Conservation (phyloP, 2,329 filamentous ascomycete genomes). For the Pyrenochaeta sp. region DNA sequence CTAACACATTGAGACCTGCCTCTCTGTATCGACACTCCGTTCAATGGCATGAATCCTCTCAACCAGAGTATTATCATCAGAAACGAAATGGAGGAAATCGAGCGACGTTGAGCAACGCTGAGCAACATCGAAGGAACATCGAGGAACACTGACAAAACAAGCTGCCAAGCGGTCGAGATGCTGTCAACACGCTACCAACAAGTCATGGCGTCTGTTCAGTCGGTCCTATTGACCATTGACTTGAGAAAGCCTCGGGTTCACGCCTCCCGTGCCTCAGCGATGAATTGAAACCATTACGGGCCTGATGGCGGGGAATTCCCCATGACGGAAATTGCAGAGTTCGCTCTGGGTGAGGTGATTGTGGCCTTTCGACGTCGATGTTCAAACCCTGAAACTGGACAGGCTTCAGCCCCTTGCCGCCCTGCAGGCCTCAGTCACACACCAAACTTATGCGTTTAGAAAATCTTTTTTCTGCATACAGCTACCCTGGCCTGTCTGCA, state of each 20-base stretch:
- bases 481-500: constrained; percentile 37
- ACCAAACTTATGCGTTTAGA: constrained; percentile 50
- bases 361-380: constrained; percentile 7
- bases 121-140: too few species aligned
- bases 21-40: not conserved
- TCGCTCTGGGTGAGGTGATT: constrained; percentile 6
- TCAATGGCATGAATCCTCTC: not conserved
- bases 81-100: too few species aligned
- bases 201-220: not conserved
- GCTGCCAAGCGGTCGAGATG: too few species aligned
- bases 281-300: not conserved
- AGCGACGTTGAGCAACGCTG: too few species aligned
- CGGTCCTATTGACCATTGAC: not conserved
- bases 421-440: constrained; percentile 37
- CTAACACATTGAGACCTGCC: not conserved
- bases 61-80: not conserved
- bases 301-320: constrained; percentile 1
- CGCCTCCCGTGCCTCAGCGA: not conserved
- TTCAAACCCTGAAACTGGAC: constrained; percentile 41
- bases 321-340: not conserved
- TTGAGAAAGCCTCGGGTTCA: not conserved
- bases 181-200: not conserved
- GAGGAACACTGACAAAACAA: too few species aligned
- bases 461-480: constrained; percentile 30
- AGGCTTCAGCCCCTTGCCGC: constrained; percentile 38